These are phyloP conservation scores for Geotrichum restrictum DNA, from an alignment of 1,139 yeast genomes.

Conservation along the genomic window DNA sequence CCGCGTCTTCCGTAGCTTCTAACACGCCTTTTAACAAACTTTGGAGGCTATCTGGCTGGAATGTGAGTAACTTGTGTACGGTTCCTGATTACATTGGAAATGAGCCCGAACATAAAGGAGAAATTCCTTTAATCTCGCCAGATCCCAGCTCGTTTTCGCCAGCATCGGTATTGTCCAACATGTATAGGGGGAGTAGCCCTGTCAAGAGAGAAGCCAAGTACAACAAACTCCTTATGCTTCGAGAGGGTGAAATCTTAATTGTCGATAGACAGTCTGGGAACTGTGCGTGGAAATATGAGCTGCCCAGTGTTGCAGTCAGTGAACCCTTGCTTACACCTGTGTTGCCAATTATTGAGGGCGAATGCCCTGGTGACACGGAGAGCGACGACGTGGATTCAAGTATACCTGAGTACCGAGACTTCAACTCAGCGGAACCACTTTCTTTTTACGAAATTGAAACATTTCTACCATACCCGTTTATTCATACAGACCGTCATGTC, in stretches of 20 bases:
- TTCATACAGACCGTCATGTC: constrained; percentile 44
- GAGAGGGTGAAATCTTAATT: constrained; percentile 42
- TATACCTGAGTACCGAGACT: neutral
- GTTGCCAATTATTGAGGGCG: neutral
- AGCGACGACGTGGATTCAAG: neutral
- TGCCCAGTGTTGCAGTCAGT: constrained; percentile 40
- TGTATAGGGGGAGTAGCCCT: neutral
- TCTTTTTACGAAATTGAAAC: constrained; percentile 66
- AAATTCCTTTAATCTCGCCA: constrained; percentile 1
- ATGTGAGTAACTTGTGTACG: constrained; percentile 25
- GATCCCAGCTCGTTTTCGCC: constrained; percentile 1
- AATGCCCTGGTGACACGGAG: neutral
- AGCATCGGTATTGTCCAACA: neutral
- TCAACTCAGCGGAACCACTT: constrained; percentile 41
- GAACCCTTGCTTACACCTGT: constrained; percentile 15
- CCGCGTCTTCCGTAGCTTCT: neutral
- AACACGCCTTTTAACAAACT: constrained; percentile 27
- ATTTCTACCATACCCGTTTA: constrained; percentile 52
- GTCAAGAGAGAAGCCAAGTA: neutral
- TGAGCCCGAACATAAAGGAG: constrained; percentile 13
- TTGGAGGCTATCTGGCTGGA: constrained; percentile 35
- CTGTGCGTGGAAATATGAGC: constrained; percentile 44
- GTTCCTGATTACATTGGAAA: constrained; percentile 18
- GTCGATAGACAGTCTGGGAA: constrained; percentile 48
- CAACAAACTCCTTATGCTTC: constrained; percentile 24